phyloP scores from a whole-genome alignment of 768 basidiomycete species.

The Leccinum fibrillosum region DNA sequence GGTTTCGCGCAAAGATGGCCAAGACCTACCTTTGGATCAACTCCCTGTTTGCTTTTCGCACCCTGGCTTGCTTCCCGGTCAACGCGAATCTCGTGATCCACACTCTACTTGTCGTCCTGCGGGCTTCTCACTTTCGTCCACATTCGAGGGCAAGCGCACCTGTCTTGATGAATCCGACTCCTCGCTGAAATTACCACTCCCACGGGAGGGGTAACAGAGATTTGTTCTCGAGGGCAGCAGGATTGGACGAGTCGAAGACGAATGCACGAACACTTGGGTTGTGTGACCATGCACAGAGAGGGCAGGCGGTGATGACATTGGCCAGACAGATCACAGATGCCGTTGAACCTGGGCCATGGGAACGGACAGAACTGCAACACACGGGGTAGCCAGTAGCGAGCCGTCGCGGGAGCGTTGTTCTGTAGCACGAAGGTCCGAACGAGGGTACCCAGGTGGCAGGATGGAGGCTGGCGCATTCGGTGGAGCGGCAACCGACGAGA shows the following conservation, averaged over 20 bases:
- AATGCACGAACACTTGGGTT: constrained; percentile 5
- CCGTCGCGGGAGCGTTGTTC: constrained; percentile 1
- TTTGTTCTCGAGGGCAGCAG: constrained; percentile 50
- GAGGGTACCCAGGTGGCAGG: constrained; percentile 23
- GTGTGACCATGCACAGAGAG: constrained; percentile 24
- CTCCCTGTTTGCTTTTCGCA: constrained; percentile 23
- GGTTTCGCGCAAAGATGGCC: constrained; percentile 13
- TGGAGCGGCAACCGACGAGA: constrained; percentile 37
- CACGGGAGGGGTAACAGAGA: constrained; percentile 51
- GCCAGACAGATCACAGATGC: constrained; percentile 7
- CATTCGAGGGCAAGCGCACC: constrained; percentile 10
- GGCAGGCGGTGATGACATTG: constrained; percentile 11
- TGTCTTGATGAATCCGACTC: constrained; percentile 14
- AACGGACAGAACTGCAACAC: constrained; percentile 33
- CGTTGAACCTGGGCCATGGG: constrained; percentile 29
- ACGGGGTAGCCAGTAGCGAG: constrained; percentile 32
- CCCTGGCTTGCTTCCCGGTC: constrained; percentile 19
- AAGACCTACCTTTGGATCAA: constrained; percentile 32
- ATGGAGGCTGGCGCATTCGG: constrained; percentile 23
- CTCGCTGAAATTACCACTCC: constrained; percentile 40
- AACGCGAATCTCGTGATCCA: constrained; percentile 3
- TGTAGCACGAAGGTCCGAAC: background rate
- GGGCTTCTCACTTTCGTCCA: constrained; percentile 14
- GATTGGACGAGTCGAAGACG: constrained; percentile 25
- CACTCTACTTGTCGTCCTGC: constrained; percentile 1